Conservation (phyloP, 2,329 filamentous ascomycete species). For the Colletotrichum lindemuthianum region DNA sequence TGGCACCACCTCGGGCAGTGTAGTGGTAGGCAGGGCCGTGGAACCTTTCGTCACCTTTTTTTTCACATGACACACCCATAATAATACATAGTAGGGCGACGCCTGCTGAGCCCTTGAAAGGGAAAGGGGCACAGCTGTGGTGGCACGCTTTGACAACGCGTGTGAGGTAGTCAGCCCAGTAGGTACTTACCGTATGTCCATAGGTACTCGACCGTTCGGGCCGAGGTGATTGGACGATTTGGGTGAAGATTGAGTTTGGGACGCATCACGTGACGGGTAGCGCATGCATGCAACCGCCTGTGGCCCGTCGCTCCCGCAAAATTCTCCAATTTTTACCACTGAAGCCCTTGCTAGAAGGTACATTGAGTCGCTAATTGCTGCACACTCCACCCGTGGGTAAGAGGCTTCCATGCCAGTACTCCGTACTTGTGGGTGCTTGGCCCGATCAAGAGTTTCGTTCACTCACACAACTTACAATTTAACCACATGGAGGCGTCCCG, state of each 20-base stretch:
- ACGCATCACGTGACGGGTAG: slow-evolving; percentile 25
- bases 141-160: too few species aligned
- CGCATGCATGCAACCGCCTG: slow-evolving; percentile 34
- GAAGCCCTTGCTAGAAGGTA: slow-evolving; percentile 24
- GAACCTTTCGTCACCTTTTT: too few species aligned
- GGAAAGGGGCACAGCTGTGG: too few species aligned
- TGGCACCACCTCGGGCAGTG: not conserved
- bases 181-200: not conserved
- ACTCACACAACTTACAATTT: not conserved
- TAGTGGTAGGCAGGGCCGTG: not conserved
- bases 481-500: too few species aligned
- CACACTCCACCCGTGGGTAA: slow-evolving; percentile 7
- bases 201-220: not conserved
- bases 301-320: slow-evolving; percentile 33
- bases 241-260: slow-evolving; percentile 23
- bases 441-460: slow-evolving; percentile 8
- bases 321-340: slow-evolving; percentile 30
- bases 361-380: too few species aligned
- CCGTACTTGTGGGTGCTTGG: not conserved
- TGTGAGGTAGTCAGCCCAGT: too few species aligned
- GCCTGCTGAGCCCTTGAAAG: too few species aligned
- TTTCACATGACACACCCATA: too few species aligned
- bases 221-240: slow-evolving; percentile 20
- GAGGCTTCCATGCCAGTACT: too few species aligned
- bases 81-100: too few species aligned